phyloP scores from a whole-genome alignment of 176 grass and related monocot genomes.

The Melocanna baccifera region DNA sequence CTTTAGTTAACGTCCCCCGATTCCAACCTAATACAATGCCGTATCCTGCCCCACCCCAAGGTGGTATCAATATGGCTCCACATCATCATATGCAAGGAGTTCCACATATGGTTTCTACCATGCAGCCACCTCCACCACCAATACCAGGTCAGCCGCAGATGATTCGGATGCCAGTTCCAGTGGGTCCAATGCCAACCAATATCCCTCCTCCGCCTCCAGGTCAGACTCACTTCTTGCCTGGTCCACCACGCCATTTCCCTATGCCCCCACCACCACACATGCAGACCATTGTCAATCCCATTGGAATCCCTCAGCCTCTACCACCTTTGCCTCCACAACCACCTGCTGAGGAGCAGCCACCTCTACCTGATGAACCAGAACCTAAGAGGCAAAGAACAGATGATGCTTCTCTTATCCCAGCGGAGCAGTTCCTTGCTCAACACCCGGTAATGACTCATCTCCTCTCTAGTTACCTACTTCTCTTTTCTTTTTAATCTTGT shows the following conservation, averaged over 20 bases:
- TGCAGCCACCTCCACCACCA: constrained; percentile 56
- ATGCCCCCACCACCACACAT: constrained; percentile 63
- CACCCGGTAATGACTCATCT: constrained; percentile 64
- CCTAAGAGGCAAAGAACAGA: constrained; percentile 85
- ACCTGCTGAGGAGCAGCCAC: constrained; percentile 78
- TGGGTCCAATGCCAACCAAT: constrained; percentile 42
- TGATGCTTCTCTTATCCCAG: constrained; percentile 76
- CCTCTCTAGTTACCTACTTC: background rate
- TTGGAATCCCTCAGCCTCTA: constrained; percentile 56
- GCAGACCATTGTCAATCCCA: constrained; percentile 50
- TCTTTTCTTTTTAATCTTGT: background rate
- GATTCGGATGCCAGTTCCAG: constrained; percentile 43
- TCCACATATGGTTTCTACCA: constrained; percentile 48
- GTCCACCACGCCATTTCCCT: constrained; percentile 37
- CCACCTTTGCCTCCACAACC: constrained; percentile 80
- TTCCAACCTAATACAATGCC: constrained; percentile 42
- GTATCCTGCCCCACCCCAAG: constrained; percentile 34
- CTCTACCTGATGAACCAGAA: constrained; percentile 92
- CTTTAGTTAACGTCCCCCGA: constrained; percentile 73
- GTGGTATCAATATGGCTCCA: background rate
- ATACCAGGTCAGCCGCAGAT: constrained; percentile 60
- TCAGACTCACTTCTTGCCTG: constrained; percentile 58
- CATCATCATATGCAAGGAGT: constrained; percentile 48
- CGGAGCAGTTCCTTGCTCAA: constrained; percentile 81
- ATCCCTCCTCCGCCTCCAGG: constrained; percentile 78